Percentiles rank a stretch among this genome's conserved stretches.
These are phyloP conservation scores for Pyrus pyrifolia DNA, from an alignment of 306 rosid genomes.

Conservation along the genomic window DNA sequence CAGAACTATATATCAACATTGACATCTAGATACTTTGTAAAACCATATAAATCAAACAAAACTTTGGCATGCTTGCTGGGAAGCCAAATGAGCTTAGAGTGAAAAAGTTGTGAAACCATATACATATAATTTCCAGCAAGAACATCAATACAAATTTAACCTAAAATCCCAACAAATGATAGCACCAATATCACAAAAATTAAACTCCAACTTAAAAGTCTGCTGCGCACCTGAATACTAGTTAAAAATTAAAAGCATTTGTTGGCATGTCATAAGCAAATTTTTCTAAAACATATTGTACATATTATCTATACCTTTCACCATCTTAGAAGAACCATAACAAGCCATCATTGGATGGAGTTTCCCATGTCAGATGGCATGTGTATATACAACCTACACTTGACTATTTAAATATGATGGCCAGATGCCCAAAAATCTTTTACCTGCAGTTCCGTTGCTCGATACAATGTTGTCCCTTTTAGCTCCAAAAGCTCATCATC, in stretches of 20 bases:
- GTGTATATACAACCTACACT: not conserved
- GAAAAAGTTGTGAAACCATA: not conserved
- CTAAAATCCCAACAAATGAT: not conserved
- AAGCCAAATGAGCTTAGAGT: constrained; percentile 6
- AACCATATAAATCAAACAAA: not conserved
- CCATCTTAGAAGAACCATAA: not conserved
- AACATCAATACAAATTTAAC: constrained; percentile 5
- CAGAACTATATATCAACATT: constrained; percentile 7
- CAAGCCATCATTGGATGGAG: not conserved
- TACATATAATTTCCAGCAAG: not conserved
- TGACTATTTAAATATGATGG: not conserved
- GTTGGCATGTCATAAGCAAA: not conserved
- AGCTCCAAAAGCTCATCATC: constrained; percentile 69
- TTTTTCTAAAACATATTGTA: not conserved
- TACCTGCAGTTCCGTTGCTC: constrained; percentile 90
- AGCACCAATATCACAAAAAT: not conserved
- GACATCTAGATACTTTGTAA: constrained; percentile 10
- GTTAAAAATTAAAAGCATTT: not conserved
- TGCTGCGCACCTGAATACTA: not conserved
- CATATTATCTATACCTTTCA: not conserved
- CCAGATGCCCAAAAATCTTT: not conserved
- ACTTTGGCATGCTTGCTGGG: not conserved
- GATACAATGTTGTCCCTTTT: constrained; percentile 73
- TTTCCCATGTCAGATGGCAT: not conserved
- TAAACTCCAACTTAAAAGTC: not conserved